Conservation (phyloP, 768 basidiomycete species). For the Mycena vitilis region DNA sequence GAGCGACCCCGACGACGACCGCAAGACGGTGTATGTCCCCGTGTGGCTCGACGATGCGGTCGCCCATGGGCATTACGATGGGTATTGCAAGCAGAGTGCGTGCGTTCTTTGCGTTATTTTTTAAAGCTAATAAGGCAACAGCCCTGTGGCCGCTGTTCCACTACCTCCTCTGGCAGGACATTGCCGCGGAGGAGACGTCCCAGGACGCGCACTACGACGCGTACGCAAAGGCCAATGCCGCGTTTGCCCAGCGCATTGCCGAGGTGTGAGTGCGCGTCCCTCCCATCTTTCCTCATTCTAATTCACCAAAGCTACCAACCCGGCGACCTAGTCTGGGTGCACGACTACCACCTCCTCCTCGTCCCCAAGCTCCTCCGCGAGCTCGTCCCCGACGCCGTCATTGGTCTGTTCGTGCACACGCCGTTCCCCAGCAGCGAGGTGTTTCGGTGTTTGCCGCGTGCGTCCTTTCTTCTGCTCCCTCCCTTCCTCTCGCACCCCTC, state of each 20-base stretch:
- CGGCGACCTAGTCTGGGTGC: slow-evolving; percentile 93
- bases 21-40: slow-evolving; percentile 82
- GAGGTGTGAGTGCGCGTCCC: slow-evolving; percentile 11
- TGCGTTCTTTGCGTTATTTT: slow-evolving; percentile 48
- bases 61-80: slow-evolving; percentile 95
- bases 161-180: slow-evolving; percentile 98
- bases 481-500: too few relatives aligned
- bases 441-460: slow-evolving; percentile 90
- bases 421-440: slow-evolving; percentile 98
- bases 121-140: slow-evolving; percentile 43
- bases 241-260: slow-evolving; percentile 68
- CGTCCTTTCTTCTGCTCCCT: background rate
- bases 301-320: slow-evolving; percentile 40
- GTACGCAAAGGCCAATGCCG: slow-evolving; percentile 85
- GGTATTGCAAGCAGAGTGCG: slow-evolving; percentile 98
- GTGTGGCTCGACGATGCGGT: slow-evolving; percentile 93
- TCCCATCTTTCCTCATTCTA: too few relatives aligned
- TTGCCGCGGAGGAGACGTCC: slow-evolving; percentile 87
- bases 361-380: slow-evolving; percentile 88
- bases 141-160: slow-evolving; percentile 99
- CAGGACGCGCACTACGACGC: slow-evolving; percentile 87
- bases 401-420: slow-evolving; percentile 97
- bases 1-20: slow-evolving; percentile 63
- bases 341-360: slow-evolving; percentile 96
- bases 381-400: slow-evolving; percentile 71